A percentile compares a stretch with the other conserved stretches of the same genome.
These are phyloP conservation scores for Epichloe glyceriae DNA, from an alignment of 2,329 filamentous ascomycete genomes.

Conservation along the genomic window DNA sequence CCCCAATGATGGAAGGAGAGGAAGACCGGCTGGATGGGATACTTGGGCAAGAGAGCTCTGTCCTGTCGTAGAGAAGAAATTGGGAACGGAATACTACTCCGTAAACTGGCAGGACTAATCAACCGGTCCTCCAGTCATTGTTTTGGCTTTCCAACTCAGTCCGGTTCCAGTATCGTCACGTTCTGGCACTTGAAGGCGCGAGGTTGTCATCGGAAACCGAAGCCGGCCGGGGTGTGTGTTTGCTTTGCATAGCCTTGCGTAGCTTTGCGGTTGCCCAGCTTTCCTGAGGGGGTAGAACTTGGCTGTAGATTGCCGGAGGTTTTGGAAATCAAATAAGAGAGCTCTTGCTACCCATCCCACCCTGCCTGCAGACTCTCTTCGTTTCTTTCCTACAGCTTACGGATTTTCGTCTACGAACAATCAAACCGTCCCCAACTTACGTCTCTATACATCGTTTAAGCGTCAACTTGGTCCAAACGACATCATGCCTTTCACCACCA, in stretches of 20 bases:
- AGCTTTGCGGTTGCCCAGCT: neutral
- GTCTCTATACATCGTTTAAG: neutral
- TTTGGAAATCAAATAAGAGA: neutral
- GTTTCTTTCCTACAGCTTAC: neutral
- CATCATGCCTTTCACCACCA: constrained; percentile 47
- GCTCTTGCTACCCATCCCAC: neutral
- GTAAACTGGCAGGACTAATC: neutral
- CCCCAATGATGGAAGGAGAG: neutral
- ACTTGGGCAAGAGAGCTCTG: neutral
- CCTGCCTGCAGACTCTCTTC: neutral
- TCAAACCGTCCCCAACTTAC: neutral
- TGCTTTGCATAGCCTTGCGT: neutral
- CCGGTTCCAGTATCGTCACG: neutral
- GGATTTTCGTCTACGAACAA: neutral
- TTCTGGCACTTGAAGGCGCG: neutral
- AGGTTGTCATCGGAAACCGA: neutral
- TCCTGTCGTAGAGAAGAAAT: neutral
- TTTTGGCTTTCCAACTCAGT: neutral
- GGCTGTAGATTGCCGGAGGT: neutral
- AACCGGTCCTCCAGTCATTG: neutral
- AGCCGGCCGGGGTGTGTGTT: neutral
- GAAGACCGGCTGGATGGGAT: neutral
- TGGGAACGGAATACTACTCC: neutral
- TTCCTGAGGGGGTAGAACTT: neutral
- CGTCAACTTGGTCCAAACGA: constrained; percentile 6